Evolutionary conservation across 2,329 filamentous ascomycete genomes (phyloP).

Genomic region (Pseudogymnoascus sp.): DNA sequence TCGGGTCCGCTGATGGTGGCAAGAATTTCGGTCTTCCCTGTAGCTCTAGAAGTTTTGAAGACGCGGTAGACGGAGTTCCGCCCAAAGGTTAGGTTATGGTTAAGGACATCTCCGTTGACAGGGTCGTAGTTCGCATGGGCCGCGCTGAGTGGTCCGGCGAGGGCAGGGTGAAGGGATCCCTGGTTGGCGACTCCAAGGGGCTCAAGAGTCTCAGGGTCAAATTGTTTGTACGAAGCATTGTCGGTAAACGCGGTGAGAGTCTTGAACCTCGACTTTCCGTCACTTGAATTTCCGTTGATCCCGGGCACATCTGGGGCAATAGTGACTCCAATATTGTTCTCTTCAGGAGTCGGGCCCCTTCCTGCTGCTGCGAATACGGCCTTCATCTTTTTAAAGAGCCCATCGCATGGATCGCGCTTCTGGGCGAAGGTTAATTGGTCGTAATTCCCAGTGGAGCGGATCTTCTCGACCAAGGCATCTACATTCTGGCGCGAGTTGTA

Average conservation of each 20-base stretch:
- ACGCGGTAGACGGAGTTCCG: constrained; percentile 53
- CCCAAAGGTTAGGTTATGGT: constrained; percentile 68
- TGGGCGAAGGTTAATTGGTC: constrained; percentile 58
- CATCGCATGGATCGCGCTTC: constrained; percentile 63
- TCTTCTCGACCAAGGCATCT: constrained; percentile 51
- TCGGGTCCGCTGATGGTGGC: constrained; percentile 50
- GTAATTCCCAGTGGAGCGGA: constrained; percentile 50
- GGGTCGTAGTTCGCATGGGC: constrained; percentile 68
- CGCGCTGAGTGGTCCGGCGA: constrained; percentile 58
- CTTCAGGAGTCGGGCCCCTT: constrained; percentile 26
- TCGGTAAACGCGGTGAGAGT: constrained; percentile 39
- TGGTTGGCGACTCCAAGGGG: constrained; percentile 58
- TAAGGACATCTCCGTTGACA: constrained; percentile 65
- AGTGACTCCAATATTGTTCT: constrained; percentile 56
- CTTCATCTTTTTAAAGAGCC: constrained; percentile 64
- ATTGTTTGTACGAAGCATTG: constrained; percentile 43
- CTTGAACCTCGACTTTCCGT: constrained; percentile 12
- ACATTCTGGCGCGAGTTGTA: constrained; percentile 66
- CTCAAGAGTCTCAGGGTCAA: constrained; percentile 65
- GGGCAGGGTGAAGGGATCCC: constrained; percentile 51
- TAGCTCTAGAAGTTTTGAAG: constrained; percentile 54
- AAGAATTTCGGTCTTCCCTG: constrained; percentile 60
- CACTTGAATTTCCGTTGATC: constrained; percentile 26
- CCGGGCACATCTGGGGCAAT: constrained; percentile 58
- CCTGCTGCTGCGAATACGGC: constrained; percentile 38